Evolutionary conservation across 768 basidiomycete species (phyloP).

Genomic region (Peribolospora kevripleyi): DNA sequence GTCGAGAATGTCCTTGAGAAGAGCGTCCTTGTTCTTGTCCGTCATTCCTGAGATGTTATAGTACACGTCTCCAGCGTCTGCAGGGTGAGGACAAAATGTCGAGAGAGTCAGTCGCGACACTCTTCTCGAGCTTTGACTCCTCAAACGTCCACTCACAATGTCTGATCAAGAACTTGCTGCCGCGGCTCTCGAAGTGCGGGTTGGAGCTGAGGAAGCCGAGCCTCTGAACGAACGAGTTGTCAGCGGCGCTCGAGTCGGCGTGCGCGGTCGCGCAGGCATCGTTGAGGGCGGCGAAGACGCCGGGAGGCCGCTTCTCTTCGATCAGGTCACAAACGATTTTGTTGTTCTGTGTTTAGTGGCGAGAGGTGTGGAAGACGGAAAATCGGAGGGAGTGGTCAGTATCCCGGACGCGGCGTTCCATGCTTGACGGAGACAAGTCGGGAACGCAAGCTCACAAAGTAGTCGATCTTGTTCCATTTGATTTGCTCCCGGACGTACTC

Average conservation of each 20-base stretch:
- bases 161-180: slow-evolving; percentile 75
- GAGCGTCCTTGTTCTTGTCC: slow-evolving; percentile 96
- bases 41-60: slow-evolving; percentile 97
- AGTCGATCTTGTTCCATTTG: slow-evolving; percentile 98
- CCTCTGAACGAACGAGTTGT: slow-evolving; percentile 87
- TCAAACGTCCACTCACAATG: slow-evolving; percentile 50
- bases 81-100: too few relatives aligned
- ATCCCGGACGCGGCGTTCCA: background rate
- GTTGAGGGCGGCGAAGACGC: slow-evolving; percentile 90
- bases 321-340: slow-evolving; percentile 86
- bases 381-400: background rate
- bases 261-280: slow-evolving; percentile 98
- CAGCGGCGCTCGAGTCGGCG: slow-evolving; percentile 84
- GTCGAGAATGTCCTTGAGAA: slow-evolving; percentile 84
- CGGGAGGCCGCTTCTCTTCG: slow-evolving; percentile 84
- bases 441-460: slow-evolving; percentile 28
- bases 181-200: slow-evolving; percentile 83
- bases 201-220: slow-evolving; percentile 50
- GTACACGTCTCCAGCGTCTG: slow-evolving; percentile 56
- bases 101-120: too few relatives aligned
- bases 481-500: slow-evolving; percentile 97
- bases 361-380: slow-evolving; percentile 2
- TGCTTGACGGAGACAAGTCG: background rate
- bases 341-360: slow-evolving; percentile 14
- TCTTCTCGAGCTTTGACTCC: background rate